A percentile compares a stretch with the other conserved stretches of the same genome.
phyloP scores from a whole-genome alignment of 148 eudicot species.

The Spergularia bocconei region DNA sequence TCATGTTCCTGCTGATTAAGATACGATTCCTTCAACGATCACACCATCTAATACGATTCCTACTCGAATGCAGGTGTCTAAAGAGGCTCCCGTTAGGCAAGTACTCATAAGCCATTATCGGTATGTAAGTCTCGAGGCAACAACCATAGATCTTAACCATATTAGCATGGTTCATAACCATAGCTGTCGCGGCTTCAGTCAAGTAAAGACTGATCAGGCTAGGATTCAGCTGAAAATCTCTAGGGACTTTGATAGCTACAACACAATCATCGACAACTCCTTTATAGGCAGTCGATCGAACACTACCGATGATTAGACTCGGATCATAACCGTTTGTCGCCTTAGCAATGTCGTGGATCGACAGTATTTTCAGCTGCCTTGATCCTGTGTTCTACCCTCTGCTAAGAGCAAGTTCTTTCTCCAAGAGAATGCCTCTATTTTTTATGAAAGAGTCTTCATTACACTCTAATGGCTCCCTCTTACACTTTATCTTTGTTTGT shows the following conservation, averaged over 20 bases:
- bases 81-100: slow-evolving; percentile 19
- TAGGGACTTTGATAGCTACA: slow-evolving; percentile 17
- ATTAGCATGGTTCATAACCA: slow-evolving; percentile 24
- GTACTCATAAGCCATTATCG: slow-evolving; percentile 24
- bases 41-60: slow-evolving; percentile 17
- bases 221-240: background rate
- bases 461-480: slow-evolving; percentile 11
- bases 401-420: slow-evolving; percentile 23
- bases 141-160: slow-evolving; percentile 25
- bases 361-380: slow-evolving; percentile 19
- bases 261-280: slow-evolving; percentile 17
- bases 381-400: background rate
- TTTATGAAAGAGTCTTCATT: slow-evolving; percentile 16
- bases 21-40: slow-evolving; percentile 22
- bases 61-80: slow-evolving; percentile 13
- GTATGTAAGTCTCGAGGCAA: slow-evolving; percentile 22
- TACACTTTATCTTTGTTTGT: slow-evolving; percentile 3
- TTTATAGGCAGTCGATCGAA: slow-evolving; percentile 13
- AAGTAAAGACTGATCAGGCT: slow-evolving; percentile 5
- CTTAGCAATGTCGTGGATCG: slow-evolving; percentile 15
- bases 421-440: slow-evolving; percentile 27
- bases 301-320: slow-evolving; percentile 11
- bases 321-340: slow-evolving; percentile 24
- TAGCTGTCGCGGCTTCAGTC: slow-evolving; percentile 21
- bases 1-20: no score